Conservation (phyloP, 345 rosid genomes). For the Jatropha curcas region DNA sequence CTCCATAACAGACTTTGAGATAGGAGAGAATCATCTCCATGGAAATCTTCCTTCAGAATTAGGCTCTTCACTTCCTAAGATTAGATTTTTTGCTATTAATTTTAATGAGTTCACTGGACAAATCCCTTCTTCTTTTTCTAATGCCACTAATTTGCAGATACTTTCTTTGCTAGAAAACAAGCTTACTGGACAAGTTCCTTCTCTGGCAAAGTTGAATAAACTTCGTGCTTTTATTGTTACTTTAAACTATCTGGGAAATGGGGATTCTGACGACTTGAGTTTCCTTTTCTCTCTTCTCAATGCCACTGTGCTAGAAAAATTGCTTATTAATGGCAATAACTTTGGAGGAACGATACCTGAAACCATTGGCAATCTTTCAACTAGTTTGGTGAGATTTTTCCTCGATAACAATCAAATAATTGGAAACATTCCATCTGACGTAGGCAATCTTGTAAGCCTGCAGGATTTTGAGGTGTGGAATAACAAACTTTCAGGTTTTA, state of each 20-base stretch:
- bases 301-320: background rate
- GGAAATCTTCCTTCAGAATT: conserved; percentile 16
- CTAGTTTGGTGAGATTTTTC: accelerated
- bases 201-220: conserved; percentile 14
- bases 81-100: background rate
- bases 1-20: background rate
- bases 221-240: background rate
- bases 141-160: conserved; percentile 13
- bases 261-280: background rate
- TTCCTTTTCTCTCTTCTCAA: conserved; percentile 24
- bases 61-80: conserved; percentile 15
- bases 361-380: conserved; percentile 21
- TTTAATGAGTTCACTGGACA: conserved; percentile 20
- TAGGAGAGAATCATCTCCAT: background rate
- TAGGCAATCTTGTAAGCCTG: conserved; percentile 15
- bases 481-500: background rate
- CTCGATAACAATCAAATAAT: background rate
- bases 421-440: conserved; percentile 4
- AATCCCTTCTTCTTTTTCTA: conserved; percentile 24
- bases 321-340: background rate
- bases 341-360: conserved; percentile 25
- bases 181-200: conserved; percentile 18
- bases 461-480: background rate
- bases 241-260: conserved; percentile 10
- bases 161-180: background rate